Evolutionary conservation across 2,329 filamentous ascomycete species (phyloP), one percentile per base, ranked within the genome.

Genomic region (Nectriaceae sp.): DNA sequence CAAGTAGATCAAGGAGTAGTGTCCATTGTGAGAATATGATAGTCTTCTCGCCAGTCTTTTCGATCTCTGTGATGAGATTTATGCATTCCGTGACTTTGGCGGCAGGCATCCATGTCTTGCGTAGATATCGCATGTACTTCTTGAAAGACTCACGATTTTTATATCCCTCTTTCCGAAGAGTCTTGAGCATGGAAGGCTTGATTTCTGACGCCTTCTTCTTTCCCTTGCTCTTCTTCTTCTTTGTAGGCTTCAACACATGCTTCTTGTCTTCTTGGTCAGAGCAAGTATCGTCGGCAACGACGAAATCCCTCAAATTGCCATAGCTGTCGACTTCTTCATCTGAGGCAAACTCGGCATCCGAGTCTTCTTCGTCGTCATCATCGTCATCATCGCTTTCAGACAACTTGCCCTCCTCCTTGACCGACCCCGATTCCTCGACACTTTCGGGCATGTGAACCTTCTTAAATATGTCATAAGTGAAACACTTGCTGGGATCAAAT

Each of bases 41-140:
- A 1, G 87, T 83, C 67, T 91, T 90, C 46, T 83, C 86, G 13
- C 76, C 69, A 5, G 76, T 70, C 42, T 87, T 82, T 42, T 75
- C 73, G 10, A 86, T 85, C 0, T 87, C 83, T 31, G 79, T 79
- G 4, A 96, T 72, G 46, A 96, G 88, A 43, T 83, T 80, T 57
- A 94, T 75, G 15, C 96, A 76, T 8, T 88, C 86, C 51, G 90
- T 84, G 4, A 93, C 89, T 70, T 97, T 96, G 59, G 87, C 90
- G 62, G 88, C 90, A 49, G 84, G 84, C 48, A 87, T 71, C 80
- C 84, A 96, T 21, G 82, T 78, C 64, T 86, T 83, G 20, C 78
- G 77, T 5, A 94, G 75, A 43, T 84, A 87, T 26, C 73, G 74
- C 59, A 91, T 78, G 67, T 94, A 96, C 55, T 79, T 82, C 52